These are phyloP conservation scores for Pouteria campechiana DNA, from an alignment of 179 eudicot genomes.

Conservation along the genomic window DNA sequence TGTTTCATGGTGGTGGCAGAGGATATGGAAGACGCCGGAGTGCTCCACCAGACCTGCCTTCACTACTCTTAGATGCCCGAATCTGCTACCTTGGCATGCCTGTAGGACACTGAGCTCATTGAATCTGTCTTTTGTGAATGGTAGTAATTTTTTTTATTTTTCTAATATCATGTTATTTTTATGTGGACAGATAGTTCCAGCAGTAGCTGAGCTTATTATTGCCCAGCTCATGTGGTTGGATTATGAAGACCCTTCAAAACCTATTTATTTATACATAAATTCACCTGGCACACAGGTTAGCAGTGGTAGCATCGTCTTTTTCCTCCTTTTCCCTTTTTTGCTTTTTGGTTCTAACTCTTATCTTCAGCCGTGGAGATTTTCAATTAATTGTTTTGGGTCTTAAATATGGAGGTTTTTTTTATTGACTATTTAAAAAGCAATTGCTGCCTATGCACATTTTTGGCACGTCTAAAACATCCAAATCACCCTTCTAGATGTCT, in stretches of 20 bases:
- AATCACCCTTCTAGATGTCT: no score
- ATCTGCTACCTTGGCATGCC: constrained; percentile 85
- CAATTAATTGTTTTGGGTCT: no score
- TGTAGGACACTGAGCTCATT: constrained; percentile 23
- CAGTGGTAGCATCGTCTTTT: background rate
- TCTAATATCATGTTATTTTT: constrained; percentile 3
- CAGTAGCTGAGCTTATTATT: constrained; percentile 78
- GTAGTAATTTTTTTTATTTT: background rate
- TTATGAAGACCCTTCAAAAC: constrained; percentile 57
- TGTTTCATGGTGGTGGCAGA: constrained; percentile 57
- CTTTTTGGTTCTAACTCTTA: background rate
- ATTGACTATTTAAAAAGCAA: no score
- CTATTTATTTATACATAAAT: constrained; percentile 76
- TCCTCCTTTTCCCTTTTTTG: background rate
- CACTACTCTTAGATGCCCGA: constrained; percentile 65
- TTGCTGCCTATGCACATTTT: no score
- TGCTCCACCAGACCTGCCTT: constrained; percentile 86
- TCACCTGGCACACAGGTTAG: constrained; percentile 83
- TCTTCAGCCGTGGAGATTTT: no score
- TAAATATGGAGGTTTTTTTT: no score
- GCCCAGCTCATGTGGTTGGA: constrained; percentile 91
- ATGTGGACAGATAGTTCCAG: constrained; percentile 62
- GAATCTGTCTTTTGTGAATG: background rate
- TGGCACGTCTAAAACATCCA: no score
- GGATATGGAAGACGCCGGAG: constrained; percentile 66